Evolutionary conservation across 2,329 filamentous ascomycete genomes (phyloP).

Genomic region (Aspergillus intermedius): DNA sequence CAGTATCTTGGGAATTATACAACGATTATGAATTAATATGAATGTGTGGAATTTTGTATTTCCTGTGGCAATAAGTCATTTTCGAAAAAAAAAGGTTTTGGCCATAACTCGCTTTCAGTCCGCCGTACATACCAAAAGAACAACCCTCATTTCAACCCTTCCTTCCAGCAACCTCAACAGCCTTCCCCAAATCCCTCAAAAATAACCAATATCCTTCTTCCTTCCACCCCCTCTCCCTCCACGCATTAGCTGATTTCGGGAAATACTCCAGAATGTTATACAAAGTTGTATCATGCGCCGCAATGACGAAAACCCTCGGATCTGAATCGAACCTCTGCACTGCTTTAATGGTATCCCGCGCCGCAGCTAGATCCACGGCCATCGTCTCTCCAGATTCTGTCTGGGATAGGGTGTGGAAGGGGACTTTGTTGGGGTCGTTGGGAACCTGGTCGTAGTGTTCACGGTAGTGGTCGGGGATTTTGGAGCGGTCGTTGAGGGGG

Average conservation of each 20-base stretch:
- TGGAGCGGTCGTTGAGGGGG: not conserved
- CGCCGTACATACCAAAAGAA: too few relatives aligned
- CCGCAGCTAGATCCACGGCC: not conserved
- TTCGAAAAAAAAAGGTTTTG: too few relatives aligned
- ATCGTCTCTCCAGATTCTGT: not conserved
- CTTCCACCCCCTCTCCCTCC: conserved; percentile 21
- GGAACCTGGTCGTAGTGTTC: too few relatives aligned
- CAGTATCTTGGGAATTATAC: too few relatives aligned
- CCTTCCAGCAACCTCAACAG: not conserved
- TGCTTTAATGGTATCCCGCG: not conserved
- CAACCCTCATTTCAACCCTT: too few relatives aligned
- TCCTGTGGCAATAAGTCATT: too few relatives aligned
- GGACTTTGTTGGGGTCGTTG: too few relatives aligned
- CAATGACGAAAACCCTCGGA: conserved; percentile 4
- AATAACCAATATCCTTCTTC: conserved; percentile 18
- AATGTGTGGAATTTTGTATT: too few relatives aligned
- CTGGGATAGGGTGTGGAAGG: too few relatives aligned
- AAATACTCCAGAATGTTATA: conserved; percentile 20
- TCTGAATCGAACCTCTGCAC: conserved; percentile 3
- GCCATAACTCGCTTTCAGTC: too few relatives aligned
- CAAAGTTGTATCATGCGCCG: conserved; percentile 12
- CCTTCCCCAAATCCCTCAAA: conserved; percentile 9
- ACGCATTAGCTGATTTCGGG: conserved; percentile 21
- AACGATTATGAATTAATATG: too few relatives aligned
- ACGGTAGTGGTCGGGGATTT: too few relatives aligned